Evolutionary conservation across 1,139 yeast genomes (phyloP).

Genomic region (Meyerozyma guilliermondii): DNA sequence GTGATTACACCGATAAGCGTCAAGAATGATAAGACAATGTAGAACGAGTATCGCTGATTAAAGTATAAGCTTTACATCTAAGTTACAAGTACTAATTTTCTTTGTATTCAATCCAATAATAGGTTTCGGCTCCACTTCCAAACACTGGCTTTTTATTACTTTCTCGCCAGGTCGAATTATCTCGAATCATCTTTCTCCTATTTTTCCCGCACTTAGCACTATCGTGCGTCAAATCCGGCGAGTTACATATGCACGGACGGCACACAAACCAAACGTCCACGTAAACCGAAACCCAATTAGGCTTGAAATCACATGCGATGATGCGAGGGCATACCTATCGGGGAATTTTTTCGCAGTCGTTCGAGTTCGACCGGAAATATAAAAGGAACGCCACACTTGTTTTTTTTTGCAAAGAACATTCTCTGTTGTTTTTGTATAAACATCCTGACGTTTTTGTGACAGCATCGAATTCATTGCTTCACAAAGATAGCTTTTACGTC

Average conservation of each 20-base stretch:
- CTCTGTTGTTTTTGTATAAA: too few relatives aligned
- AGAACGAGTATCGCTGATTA: too few relatives aligned
- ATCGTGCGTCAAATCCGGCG: not conserved
- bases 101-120: too few relatives aligned
- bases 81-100: too few relatives aligned
- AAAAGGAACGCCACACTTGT: slow-evolving; percentile 1
- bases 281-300: not conserved
- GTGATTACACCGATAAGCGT: too few relatives aligned
- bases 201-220: not conserved
- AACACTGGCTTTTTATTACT: too few relatives aligned
- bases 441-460: too few relatives aligned
- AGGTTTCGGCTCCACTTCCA: too few relatives aligned
- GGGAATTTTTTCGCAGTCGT: not conserved
- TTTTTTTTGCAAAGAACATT: not conserved
- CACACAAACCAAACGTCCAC: not conserved
- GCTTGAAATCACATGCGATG: not conserved
- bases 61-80: too few relatives aligned
- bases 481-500: too few relatives aligned
- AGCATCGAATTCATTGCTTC: too few relatives aligned
- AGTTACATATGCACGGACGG: not conserved
- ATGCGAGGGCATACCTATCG: not conserved
- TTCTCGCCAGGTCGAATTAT: not conserved
- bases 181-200: not conserved
- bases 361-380: not conserved
- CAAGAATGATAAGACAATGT: too few relatives aligned